These are phyloP conservation scores for Leishmania braziliensis DNA, from an alignment of 208 protist genomes.

Conservation along the genomic window DNA sequence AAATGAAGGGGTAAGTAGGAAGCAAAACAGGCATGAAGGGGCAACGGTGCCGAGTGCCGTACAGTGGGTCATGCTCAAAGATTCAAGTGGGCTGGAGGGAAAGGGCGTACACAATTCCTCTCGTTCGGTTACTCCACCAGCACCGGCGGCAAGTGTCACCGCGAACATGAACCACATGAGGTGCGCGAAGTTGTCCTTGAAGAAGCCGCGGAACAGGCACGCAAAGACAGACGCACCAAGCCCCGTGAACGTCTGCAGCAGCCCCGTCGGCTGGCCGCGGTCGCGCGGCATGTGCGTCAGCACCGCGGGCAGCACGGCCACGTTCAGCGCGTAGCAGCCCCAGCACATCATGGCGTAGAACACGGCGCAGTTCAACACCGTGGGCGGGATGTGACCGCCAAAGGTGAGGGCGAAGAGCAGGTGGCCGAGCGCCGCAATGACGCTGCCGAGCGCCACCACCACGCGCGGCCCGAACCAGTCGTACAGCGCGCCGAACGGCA, in stretches of 20 bases:
- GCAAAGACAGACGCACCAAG: slow-evolving; percentile 49
- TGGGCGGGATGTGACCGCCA: slow-evolving; percentile 29
- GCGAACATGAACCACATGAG: slow-evolving; percentile 49
- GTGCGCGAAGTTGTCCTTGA: slow-evolving; percentile 30
- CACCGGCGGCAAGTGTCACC: slow-evolving; percentile 32
- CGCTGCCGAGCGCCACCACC: slow-evolving; percentile 16
- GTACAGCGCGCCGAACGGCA: slow-evolving; percentile 40
- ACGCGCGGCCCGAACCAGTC: slow-evolving; percentile 42
- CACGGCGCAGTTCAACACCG: slow-evolving; percentile 31
- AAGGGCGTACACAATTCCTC: background rate
- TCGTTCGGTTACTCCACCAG: background rate
- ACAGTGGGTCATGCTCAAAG: background rate
- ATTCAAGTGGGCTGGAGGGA: background rate
- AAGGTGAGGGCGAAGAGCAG: slow-evolving; percentile 50
- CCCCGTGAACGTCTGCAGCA: slow-evolving; percentile 59
- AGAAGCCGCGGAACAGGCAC: slow-evolving; percentile 52
- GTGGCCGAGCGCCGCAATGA: slow-evolving; percentile 35
- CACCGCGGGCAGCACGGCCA: slow-evolving; percentile 35
- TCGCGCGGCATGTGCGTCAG: slow-evolving; percentile 61
- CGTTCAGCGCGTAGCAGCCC: slow-evolving; percentile 44
- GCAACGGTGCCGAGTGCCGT: background rate
- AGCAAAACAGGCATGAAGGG: background rate
- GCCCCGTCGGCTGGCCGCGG: slow-evolving; percentile 45
- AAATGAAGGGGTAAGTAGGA: background rate
- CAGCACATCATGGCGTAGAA: slow-evolving; percentile 53